phyloP scores from a whole-genome alignment of 345 rosid species.

The Acer saccharum region DNA sequence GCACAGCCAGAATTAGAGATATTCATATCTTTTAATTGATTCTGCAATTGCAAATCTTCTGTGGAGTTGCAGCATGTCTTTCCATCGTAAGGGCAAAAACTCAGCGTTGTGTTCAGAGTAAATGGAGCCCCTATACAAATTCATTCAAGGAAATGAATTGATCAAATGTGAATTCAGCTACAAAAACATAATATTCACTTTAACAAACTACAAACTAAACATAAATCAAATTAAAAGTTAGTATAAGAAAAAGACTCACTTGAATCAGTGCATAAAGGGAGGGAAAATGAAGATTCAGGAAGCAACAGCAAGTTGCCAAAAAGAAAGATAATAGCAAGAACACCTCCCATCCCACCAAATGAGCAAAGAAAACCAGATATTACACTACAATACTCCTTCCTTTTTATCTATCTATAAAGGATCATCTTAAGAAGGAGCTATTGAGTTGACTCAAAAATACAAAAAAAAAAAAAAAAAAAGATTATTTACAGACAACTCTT shows the following conservation, averaged over 20 bases:
- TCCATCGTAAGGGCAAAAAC: constrained; percentile 79
- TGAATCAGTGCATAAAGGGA: constrained; percentile 66
- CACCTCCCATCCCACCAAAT: constrained; percentile 40
- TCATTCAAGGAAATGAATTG: constrained; percentile 10
- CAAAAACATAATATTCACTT: neutral
- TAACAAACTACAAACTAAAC: constrained; percentile 2
- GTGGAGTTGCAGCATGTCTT: constrained; percentile 84
- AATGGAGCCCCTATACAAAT: constrained; percentile 66
- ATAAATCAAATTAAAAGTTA: neutral
- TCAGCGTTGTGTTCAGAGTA: constrained; percentile 50
- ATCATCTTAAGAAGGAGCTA: constrained; percentile 23
- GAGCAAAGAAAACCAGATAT: constrained; percentile 2
- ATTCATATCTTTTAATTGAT: constrained; percentile 72
- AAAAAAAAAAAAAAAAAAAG: neutral
- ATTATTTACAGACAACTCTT: neutral
- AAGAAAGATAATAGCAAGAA: constrained; percentile 37
- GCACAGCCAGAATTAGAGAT: constrained; percentile 68
- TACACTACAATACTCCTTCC: neutral
- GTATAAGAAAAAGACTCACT: constrained; percentile 37
- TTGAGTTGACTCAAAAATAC: constrained; percentile 18
- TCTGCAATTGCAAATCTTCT: constrained; percentile 64
- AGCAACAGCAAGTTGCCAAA: constrained; percentile 41
- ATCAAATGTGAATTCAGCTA: neutral
- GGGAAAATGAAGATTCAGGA: constrained; percentile 45
- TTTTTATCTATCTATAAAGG: constrained; percentile 24